Conservation (phyloP, 257 asterid species). For the Ligustrum vulgare region DNA sequence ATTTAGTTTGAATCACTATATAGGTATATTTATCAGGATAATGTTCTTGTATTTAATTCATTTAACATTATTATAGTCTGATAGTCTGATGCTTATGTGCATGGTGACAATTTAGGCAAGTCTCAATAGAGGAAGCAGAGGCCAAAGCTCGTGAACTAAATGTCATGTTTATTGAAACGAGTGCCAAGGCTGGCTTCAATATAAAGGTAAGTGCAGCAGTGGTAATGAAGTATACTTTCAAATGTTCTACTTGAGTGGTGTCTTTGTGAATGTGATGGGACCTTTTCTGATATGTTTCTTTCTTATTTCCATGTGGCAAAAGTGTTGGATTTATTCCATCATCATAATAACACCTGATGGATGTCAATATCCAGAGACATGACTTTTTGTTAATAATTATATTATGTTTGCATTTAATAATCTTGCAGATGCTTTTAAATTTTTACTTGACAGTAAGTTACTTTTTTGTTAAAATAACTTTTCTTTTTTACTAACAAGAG, state of each 20-base stretch:
- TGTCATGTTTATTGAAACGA: slow-evolving; percentile 53
- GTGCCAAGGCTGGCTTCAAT: slow-evolving; percentile 58
- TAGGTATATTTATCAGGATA: not conserved
- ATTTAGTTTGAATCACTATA: not conserved
- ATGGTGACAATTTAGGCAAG: slow-evolving; percentile 36
- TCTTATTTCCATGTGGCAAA: not conserved
- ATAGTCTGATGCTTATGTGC: too few relatives aligned
- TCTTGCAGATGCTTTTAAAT: not conserved
- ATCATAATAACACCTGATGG: not conserved
- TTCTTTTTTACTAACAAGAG: not conserved
- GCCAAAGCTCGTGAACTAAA: slow-evolving; percentile 52
- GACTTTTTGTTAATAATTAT: too few relatives aligned
- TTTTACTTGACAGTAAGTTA: not conserved
- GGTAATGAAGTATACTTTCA: not conserved
- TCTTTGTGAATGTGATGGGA: not conserved
- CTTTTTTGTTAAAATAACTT: not conserved
- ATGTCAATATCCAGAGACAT: not conserved
- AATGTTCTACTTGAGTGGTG: not conserved
- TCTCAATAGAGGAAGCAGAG: slow-evolving; percentile 55
- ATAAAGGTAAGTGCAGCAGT: slow-evolving; percentile 35
- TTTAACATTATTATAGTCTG: too few relatives aligned
- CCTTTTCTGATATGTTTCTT: too few relatives aligned
- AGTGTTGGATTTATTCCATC: not conserved
- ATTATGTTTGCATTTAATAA: too few relatives aligned
- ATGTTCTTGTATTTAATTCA: not conserved